Evolutionary conservation across 495 filamentous ascomycete species (phyloP).

Genomic region (Penicillium manginii): DNA sequence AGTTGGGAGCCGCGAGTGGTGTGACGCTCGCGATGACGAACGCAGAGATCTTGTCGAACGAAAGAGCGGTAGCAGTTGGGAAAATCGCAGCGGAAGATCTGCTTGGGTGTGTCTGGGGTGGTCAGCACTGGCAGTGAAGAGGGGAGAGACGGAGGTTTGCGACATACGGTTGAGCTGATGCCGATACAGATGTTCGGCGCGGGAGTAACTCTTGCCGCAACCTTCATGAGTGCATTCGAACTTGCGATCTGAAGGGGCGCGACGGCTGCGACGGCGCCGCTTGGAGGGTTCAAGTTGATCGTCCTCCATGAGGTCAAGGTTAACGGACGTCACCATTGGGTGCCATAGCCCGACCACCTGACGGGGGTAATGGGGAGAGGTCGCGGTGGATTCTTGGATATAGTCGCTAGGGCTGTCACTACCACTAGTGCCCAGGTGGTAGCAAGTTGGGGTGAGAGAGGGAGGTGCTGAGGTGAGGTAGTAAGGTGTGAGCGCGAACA

Average conservation of each 20-base stretch:
- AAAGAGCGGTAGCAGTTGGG: slow-evolving; percentile 89
- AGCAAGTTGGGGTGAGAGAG: too few relatives aligned
- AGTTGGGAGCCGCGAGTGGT: slow-evolving; percentile 95
- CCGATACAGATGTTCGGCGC: slow-evolving; percentile 94
- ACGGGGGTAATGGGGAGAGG: too few relatives aligned
- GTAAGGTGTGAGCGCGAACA: not conserved
- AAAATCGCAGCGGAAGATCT: slow-evolving; percentile 94
- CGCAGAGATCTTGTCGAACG: slow-evolving; percentile 91
- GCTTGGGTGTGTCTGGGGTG: slow-evolving; percentile 74
- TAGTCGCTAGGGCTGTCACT: too few relatives aligned
- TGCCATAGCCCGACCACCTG: slow-evolving; percentile 23
- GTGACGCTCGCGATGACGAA: slow-evolving; percentile 91
- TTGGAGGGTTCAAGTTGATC: slow-evolving; percentile 35
- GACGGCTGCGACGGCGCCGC: slow-evolving; percentile 55
- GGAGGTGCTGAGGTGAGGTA: too few relatives aligned
- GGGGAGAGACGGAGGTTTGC: not conserved
- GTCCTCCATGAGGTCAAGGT: slow-evolving; percentile 30
- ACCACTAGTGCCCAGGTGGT: too few relatives aligned
- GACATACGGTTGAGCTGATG: slow-evolving; percentile 91
- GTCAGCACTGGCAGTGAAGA: not conserved
- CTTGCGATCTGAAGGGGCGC: slow-evolving; percentile 84
- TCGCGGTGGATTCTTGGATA: too few relatives aligned
- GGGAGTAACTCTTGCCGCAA: slow-evolving; percentile 94
- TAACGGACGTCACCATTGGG: slow-evolving; percentile 26
- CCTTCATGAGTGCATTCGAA: slow-evolving; percentile 89